phyloP scores from a whole-genome alignment of 2,329 filamentous ascomycete species.

The Penicillium sp. region DNA sequence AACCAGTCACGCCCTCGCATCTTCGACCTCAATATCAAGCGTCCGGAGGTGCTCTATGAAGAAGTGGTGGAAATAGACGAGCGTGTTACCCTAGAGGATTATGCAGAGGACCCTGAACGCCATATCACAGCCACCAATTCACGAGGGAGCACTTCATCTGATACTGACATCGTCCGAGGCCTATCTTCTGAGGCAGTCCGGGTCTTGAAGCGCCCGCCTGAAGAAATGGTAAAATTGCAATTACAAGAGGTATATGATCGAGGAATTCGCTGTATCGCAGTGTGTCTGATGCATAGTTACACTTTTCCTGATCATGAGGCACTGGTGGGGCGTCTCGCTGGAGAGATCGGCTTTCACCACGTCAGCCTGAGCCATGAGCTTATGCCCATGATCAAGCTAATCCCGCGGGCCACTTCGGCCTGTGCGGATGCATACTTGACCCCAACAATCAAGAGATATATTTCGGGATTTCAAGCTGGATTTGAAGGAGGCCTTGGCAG shows the following conservation, averaged over 20 bases:
- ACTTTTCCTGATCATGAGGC: slow-evolving; percentile 87
- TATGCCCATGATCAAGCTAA: slow-evolving; percentile 86
- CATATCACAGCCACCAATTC: slow-evolving; percentile 50
- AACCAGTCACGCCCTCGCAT: slow-evolving; percentile 89
- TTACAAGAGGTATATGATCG: slow-evolving; percentile 67
- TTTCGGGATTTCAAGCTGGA: slow-evolving; percentile 73
- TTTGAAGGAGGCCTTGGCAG: slow-evolving; percentile 80
- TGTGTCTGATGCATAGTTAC: slow-evolving; percentile 90
- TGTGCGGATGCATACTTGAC: slow-evolving; percentile 80
- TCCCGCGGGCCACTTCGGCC: slow-evolving; percentile 72
- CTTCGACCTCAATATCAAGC: slow-evolving; percentile 83
- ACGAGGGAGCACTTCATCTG: slow-evolving; percentile 40
- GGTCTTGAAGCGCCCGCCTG: slow-evolving; percentile 61
- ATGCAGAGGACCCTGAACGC: slow-evolving; percentile 79
- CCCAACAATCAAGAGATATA: slow-evolving; percentile 75
- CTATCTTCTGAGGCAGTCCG: slow-evolving; percentile 74
- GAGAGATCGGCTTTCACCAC: slow-evolving; percentile 78
- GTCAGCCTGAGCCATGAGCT: slow-evolving; percentile 78
- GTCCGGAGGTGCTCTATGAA: slow-evolving; percentile 84
- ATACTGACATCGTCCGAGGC: slow-evolving; percentile 65
- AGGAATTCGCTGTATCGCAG: slow-evolving; percentile 78
- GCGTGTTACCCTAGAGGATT: slow-evolving; percentile 86
- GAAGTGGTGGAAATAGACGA: slow-evolving; percentile 87
- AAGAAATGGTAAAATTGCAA: slow-evolving; percentile 56
- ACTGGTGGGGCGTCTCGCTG: slow-evolving; percentile 71